Conservation (phyloP, 2,329 filamentous ascomycete genomes). For the Fusarium sp. region DNA sequence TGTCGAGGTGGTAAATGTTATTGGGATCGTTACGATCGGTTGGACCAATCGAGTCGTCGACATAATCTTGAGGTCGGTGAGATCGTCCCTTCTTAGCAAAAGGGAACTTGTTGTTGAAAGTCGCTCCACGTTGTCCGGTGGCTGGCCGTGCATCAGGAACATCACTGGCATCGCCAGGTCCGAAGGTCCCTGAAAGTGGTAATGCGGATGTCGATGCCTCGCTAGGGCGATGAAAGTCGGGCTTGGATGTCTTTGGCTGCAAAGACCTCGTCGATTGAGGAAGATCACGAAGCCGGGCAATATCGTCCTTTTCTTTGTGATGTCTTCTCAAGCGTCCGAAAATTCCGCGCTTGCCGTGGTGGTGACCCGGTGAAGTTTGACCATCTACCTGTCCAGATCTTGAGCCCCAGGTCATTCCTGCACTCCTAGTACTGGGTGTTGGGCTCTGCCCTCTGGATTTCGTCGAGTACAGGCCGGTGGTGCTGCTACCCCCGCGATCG, state of each 20-base stretch:
- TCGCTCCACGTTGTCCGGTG: constrained; percentile 55
- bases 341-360: constrained; percentile 63
- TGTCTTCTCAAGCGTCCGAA: constrained; percentile 63
- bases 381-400: constrained; percentile 62
- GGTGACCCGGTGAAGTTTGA: constrained; percentile 68
- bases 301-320: constrained; percentile 63
- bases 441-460: constrained; percentile 79
- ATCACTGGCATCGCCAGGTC: constrained; percentile 46
- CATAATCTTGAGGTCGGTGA: constrained; percentile 61
- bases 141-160: constrained; percentile 44
- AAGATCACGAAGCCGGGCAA: constrained; percentile 58
- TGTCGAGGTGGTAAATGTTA: constrained; percentile 82
- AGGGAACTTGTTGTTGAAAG: constrained; percentile 71
- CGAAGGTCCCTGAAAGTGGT: constrained; percentile 47
- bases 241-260: constrained; percentile 60
- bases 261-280: constrained; percentile 66
- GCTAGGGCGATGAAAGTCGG: constrained; percentile 55
- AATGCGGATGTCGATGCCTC: constrained; percentile 54
- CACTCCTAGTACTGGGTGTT: constrained; percentile 78
- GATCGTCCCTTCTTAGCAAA: constrained; percentile 68
- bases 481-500: constrained; percentile 63
- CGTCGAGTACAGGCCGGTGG: constrained; percentile 56
- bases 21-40: constrained; percentile 69
- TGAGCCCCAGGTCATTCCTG: constrained; percentile 57
- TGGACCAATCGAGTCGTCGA: constrained; percentile 68